Base-by-base conservation (phyloP, 148 eudicot species). In the Nepenthes mirabilis region DNA sequence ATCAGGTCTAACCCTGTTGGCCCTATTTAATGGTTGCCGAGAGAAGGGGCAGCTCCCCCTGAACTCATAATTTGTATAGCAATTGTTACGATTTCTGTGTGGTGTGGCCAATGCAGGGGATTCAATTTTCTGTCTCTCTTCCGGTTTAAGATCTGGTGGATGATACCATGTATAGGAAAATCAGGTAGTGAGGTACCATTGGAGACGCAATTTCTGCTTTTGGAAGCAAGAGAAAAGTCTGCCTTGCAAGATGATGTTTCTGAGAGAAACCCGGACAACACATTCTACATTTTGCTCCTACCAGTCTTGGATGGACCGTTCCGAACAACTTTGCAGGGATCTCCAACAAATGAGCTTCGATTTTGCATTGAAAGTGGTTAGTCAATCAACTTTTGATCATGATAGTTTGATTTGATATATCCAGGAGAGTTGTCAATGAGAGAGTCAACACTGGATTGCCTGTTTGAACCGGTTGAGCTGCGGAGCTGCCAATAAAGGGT, bases 341-440 rank as follows among this genome's bases (percentile, higher is more conserved):
- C 74, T 50, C 60, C 75, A 3, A 56, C 66, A 37, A 70, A 77
- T 65, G 80, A 72, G 71, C 82, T 83, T 43, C 70, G 80, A 33
- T 80, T 83, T 58, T 77, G 84, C 57, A 67, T 83, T 33, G 88
- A 83, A 77, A 83, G 88, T 37, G 88, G 88, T 79, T 51, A 47
- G 77, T 23, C 23, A 23, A 23, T 23, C 23, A 23, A 23, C 23
- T 23, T 23, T 23, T 23, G 23, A 23, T 23, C 23, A 23, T 23
- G 23, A 23, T 23, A 23, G 23, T 23, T 0, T 23, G 23, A 23
- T 23, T 23, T 23, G 23, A 23, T 23, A 23, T 0, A 23, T 23
- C 23, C 23, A 23, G 23, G 23, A 0, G 0, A 23, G 23, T 23
- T 23, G 23, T 23, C 23, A 23, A 23, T 23, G 23, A 23, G 23